Evolutionary conservation across 2,329 filamentous ascomycete species (phyloP).

Genomic region (Chrysoporthe cubensis): DNA sequence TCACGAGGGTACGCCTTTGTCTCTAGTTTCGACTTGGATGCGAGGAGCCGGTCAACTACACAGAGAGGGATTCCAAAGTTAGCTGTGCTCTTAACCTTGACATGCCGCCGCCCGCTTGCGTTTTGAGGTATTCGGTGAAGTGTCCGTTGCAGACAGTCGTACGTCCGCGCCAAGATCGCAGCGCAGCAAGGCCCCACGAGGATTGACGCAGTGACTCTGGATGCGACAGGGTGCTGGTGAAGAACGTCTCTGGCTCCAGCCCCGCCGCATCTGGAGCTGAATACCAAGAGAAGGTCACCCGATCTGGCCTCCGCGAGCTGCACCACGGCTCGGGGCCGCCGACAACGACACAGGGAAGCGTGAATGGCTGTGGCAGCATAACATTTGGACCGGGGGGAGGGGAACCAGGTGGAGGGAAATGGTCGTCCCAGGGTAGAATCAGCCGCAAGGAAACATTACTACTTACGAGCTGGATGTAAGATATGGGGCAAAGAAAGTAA

Average conservation of each 20-base stretch:
- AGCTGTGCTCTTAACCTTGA: constrained; percentile 36
- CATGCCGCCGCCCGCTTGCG: constrained; percentile 16
- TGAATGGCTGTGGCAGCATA: neutral
- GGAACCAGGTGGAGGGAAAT: neutral
- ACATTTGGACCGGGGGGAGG: neutral
- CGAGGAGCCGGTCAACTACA: constrained; percentile 43
- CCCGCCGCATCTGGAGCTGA: neutral
- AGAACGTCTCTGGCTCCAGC: too few relatives aligned
- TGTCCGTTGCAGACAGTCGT: constrained; percentile 7
- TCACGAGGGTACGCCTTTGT: constrained; percentile 15
- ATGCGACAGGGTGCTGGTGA: neutral
- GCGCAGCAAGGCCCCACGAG: neutral
- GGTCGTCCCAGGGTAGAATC: neutral
- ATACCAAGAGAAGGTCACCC: neutral
- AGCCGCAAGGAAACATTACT: neutral
- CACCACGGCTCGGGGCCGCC: neutral
- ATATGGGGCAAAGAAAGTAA: constrained; percentile 9
- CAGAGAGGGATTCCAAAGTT: constrained; percentile 37
- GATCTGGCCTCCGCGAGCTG: neutral
- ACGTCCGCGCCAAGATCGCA: neutral
- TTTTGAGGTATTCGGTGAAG: constrained; percentile 5
- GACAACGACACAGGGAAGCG: neutral
- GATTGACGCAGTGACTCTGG: neutral
- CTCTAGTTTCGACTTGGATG: constrained; percentile 32
- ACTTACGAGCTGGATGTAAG: constrained; percentile 5